A percentile compares a stretch with the other conserved stretches of the same genome.
These are phyloP conservation scores for Leptographium flavum DNA, from an alignment of 2,329 filamentous ascomycete genomes.

Conservation along the genomic window DNA sequence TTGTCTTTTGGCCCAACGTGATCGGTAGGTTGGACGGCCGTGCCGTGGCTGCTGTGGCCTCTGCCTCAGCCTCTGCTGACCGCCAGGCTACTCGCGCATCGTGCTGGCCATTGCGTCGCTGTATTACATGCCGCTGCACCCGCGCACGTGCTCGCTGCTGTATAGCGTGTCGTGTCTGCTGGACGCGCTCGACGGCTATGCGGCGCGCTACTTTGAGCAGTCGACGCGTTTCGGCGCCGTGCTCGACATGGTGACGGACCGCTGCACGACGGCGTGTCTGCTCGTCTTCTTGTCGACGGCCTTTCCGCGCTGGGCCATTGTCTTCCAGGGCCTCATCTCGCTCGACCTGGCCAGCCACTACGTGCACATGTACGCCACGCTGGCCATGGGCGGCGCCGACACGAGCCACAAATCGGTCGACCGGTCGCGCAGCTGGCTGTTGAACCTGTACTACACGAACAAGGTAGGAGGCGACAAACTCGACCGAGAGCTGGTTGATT, in stretches of 20 bases:
- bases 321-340: slow-evolving; percentile 88
- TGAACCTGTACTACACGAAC: slow-evolving; percentile 96
- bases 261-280: slow-evolving; percentile 89
- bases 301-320: slow-evolving; percentile 82
- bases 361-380: slow-evolving; percentile 96
- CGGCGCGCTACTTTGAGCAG: slow-evolving; percentile 79
- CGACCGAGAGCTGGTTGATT: too few relatives aligned
- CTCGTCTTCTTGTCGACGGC: slow-evolving; percentile 90
- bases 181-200: slow-evolving; percentile 87
- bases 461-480: slow-evolving; percentile 44
- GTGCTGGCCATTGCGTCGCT: slow-evolving; percentile 77
- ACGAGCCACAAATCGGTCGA: slow-evolving; percentile 91
- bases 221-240: slow-evolving; percentile 93
- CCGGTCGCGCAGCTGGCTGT: slow-evolving; percentile 69
- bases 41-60: too few relatives aligned
- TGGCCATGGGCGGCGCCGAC: slow-evolving; percentile 70
- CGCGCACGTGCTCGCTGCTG: slow-evolving; percentile 80
- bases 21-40: slow-evolving; percentile 58
- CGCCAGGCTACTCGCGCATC: slow-evolving; percentile 59
- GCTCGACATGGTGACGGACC: slow-evolving; percentile 97
- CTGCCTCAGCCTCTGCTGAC: too few relatives aligned
- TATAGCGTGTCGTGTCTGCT: slow-evolving; percentile 93
- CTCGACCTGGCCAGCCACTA: slow-evolving; percentile 94
- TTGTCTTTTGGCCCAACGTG: slow-evolving; percentile 68
- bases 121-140: slow-evolving; percentile 98